Percentiles rank a stretch among this genome's conserved stretches.
phyloP scores from a whole-genome alignment of 352 stramenopile species.

The Pythium myriotylum region DNA sequence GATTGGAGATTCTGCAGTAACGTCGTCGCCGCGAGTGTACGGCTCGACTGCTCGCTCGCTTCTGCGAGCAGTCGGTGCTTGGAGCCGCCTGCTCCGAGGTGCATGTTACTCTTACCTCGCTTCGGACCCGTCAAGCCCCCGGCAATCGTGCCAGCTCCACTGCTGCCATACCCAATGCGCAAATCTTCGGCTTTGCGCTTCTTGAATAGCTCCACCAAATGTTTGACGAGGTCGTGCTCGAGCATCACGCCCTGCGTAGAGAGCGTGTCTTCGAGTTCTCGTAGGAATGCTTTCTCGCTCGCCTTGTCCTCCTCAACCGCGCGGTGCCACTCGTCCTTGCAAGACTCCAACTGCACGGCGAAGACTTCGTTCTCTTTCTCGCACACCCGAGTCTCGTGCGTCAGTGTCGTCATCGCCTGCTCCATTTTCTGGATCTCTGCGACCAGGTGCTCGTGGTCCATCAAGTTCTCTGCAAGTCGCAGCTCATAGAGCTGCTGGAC shows the following conservation, averaged over 20 bases:
- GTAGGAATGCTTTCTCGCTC: conserved; percentile 59
- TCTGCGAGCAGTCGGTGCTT: conserved; percentile 59
- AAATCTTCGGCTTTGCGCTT: conserved; percentile 67
- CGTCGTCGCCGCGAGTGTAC: conserved; percentile 27
- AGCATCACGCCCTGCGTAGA: conserved; percentile 44
- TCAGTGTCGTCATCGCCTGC: conserved; percentile 19
- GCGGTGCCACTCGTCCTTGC: conserved; percentile 66
- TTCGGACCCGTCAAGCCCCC: conserved; percentile 12
- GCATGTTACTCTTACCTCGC: conserved; percentile 27
- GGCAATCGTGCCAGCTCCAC: conserved; percentile 9
- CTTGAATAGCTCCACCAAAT: conserved; percentile 76
- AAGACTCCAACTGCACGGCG: conserved; percentile 47
- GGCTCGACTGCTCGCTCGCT: conserved; percentile 34
- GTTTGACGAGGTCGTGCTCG: conserved; percentile 77
- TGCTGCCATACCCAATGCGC: conserved; percentile 12
- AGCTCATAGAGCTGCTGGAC: conserved; percentile 57
- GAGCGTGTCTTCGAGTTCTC: conserved; percentile 69
- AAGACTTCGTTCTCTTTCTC: conserved; percentile 59
- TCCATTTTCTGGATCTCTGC: conserved; percentile 37
- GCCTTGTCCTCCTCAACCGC: conserved; percentile 72
- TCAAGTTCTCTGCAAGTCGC: conserved; percentile 17
- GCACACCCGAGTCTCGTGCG: conserved; percentile 18
- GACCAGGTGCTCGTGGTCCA: conserved; percentile 52
- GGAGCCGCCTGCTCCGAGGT: conserved; percentile 10
- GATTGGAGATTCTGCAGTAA: conserved; percentile 42